These are phyloP conservation scores for Wickerhamomyces kurtzmanii DNA, from an alignment of 805 yeast species.

Conservation along the genomic window DNA sequence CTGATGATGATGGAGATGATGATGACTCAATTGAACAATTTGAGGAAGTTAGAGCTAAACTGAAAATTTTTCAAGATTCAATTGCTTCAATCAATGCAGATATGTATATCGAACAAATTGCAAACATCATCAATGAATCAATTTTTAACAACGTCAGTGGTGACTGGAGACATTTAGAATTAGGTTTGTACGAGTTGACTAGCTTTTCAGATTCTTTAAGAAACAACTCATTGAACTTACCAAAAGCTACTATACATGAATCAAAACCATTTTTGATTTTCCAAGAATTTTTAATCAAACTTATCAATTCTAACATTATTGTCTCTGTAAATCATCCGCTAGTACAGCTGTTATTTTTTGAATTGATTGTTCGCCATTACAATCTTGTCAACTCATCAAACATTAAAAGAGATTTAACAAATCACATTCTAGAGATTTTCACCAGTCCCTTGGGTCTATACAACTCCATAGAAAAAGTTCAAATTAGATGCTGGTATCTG, in stretches of 20 bases:
- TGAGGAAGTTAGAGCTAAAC: conserved; percentile 62
- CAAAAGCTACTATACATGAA: conserved; percentile 52
- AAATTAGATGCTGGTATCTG: conserved; percentile 83
- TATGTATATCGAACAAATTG: conserved; percentile 49
- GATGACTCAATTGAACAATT: conserved; percentile 74
- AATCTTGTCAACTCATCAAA: conserved; percentile 40
- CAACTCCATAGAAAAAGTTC: conserved; percentile 62
- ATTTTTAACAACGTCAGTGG: conserved; percentile 21
- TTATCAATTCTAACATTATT: conserved; percentile 36
- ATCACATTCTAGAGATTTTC: conserved; percentile 65
- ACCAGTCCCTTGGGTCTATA: conserved; percentile 77
- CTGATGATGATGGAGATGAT: conserved; percentile 62
- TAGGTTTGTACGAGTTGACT: conserved; percentile 76
- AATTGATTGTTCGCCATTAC: conserved; percentile 73
- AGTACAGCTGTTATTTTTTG: conserved; percentile 76
- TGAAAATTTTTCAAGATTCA: conserved; percentile 78
- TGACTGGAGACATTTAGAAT: conserved; percentile 78
- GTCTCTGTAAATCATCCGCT: conserved; percentile 62
- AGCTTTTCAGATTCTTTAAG: conserved; percentile 73
- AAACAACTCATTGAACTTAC: conserved; percentile 64
- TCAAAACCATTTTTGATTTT: conserved; percentile 58
- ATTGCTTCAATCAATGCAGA: conserved; percentile 53
- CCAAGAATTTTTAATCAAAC: conserved; percentile 43
- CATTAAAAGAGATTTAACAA: conserved; percentile 40
- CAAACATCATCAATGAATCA: conserved; percentile 47